Conservation (phyloP, 768 basidiomycete genomes). For the Auriscalpium vulgare region DNA sequence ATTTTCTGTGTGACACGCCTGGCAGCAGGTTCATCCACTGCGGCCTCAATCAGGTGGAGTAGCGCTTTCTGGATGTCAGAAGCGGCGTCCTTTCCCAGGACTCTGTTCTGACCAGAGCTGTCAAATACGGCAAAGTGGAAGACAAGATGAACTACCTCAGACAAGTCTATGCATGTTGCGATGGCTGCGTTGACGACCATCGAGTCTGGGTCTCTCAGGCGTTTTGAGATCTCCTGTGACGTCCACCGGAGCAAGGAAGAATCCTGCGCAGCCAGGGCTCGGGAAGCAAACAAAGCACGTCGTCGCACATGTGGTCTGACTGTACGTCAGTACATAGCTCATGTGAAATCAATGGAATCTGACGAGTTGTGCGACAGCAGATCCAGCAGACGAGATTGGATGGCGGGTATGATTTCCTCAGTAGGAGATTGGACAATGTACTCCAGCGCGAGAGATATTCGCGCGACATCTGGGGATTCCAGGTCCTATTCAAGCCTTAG, state of each 20-base stretch:
- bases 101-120: conserved; percentile 7
- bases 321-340: not conserved
- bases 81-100: conserved; percentile 4
- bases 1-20: conserved; percentile 4
- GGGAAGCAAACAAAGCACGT: conserved; percentile 6
- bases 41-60: conserved; percentile 1
- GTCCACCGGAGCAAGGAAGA: conserved; percentile 2
- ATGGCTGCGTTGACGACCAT: conserved; percentile 9
- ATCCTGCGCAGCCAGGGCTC: conserved; percentile 8
- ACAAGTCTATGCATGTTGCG: conserved; percentile 3
- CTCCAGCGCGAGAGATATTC: conserved; percentile 68
- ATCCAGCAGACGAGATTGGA: conserved; percentile 55
- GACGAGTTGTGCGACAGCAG: conserved; percentile 71
- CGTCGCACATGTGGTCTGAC: conserved; percentile 2
- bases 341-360: conserved; percentile 32
- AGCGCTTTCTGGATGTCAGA: not conserved
- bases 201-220: conserved; percentile 9
- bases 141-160: conserved; percentile 2
- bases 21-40: not conserved
- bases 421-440: conserved; percentile 53
- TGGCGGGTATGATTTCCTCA: conserved; percentile 67
- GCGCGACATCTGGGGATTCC: conserved; percentile 44
- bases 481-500: conserved; percentile 50
- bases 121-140: not conserved
- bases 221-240: conserved; percentile 8